These are phyloP conservation scores for Tricholoma matsutake DNA, from an alignment of 768 basidiomycete genomes.

Conservation along the genomic window DNA sequence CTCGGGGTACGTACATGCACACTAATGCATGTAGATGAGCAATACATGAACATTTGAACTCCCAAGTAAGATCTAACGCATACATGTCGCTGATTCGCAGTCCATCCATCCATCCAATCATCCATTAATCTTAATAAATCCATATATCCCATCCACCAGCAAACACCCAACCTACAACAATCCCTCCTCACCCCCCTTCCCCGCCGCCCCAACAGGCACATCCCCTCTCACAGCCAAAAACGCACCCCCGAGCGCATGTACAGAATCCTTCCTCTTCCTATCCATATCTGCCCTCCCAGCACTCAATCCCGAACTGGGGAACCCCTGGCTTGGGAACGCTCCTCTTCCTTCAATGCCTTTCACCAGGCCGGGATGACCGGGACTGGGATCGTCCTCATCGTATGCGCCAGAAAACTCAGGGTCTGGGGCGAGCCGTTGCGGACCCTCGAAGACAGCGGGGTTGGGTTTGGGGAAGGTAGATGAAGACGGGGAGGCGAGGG, in stretches of 20 bases:
- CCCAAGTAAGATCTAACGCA: too few relatives aligned
- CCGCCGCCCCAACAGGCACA: neutral
- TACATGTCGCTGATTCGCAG: too few relatives aligned
- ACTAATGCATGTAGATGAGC: too few relatives aligned
- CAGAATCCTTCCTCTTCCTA: neutral
- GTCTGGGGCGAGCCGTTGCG: neutral
- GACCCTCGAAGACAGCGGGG: neutral
- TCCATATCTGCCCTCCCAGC: neutral
- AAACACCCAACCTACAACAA: neutral
- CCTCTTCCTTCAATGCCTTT: neutral
- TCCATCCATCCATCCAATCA: neutral
- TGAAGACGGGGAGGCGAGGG: neutral
- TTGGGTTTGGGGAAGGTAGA: neutral
- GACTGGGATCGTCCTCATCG: neutral
- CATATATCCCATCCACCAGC: neutral
- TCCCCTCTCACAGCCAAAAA: neutral
- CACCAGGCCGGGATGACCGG: neutral
- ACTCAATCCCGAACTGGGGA: neutral
- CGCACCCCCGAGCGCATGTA: slow-evolving; percentile 1
- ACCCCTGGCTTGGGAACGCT: neutral
- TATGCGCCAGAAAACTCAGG: neutral
- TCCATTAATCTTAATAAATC: neutral
- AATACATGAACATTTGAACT: too few relatives aligned
- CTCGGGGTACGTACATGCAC: too few relatives aligned
- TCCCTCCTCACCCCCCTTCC: neutral